A percentile compares a stretch with the other conserved stretches of the same genome.
Conservation (phyloP, 2,329 filamentous ascomycete species). For the Fusarium globosum region DNA sequence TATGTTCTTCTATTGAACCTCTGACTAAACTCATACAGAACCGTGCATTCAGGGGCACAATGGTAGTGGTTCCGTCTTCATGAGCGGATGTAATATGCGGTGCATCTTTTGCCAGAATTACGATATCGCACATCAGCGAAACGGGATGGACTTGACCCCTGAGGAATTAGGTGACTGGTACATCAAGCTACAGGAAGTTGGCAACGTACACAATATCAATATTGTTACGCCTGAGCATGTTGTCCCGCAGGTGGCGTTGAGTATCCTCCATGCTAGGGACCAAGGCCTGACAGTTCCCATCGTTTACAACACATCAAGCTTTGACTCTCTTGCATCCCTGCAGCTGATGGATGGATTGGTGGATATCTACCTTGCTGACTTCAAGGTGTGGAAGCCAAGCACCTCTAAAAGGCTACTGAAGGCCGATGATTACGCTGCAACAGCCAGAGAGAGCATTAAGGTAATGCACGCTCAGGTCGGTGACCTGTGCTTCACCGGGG, state of each 20-base stretch:
- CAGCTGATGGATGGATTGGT: constrained; percentile 80
- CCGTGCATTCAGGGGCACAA: constrained; percentile 86
- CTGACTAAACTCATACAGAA: constrained; percentile 57
- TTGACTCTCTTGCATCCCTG: constrained; percentile 79
- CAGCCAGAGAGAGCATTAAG: constrained; percentile 80
- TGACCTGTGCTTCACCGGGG: constrained; percentile 82
- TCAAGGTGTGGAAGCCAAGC: constrained; percentile 79
- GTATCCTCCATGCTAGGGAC: constrained; percentile 78
- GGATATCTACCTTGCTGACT: constrained; percentile 89
- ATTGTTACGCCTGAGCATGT: constrained; percentile 89
- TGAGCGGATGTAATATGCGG: constrained; percentile 78
- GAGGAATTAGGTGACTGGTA: constrained; percentile 86
- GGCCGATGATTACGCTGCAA: constrained; percentile 77
- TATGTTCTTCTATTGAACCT: background rate
- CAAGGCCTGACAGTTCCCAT: constrained; percentile 78
- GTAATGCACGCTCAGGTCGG: constrained; percentile 86
- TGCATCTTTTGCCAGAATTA: constrained; percentile 86
- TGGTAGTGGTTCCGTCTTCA: constrained; percentile 84
- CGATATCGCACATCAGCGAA: constrained; percentile 84
- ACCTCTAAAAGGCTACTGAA: constrained; percentile 80
- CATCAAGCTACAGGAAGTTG: constrained; percentile 81
- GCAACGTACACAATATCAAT: constrained; percentile 91
- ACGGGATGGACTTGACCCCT: constrained; percentile 81
- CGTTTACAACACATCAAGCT: constrained; percentile 87
- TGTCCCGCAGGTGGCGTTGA: constrained; percentile 82